phyloP scores from a whole-genome alignment of 202 grass and related monocot species.

The Miscanthus sacchariflorus region DNA sequence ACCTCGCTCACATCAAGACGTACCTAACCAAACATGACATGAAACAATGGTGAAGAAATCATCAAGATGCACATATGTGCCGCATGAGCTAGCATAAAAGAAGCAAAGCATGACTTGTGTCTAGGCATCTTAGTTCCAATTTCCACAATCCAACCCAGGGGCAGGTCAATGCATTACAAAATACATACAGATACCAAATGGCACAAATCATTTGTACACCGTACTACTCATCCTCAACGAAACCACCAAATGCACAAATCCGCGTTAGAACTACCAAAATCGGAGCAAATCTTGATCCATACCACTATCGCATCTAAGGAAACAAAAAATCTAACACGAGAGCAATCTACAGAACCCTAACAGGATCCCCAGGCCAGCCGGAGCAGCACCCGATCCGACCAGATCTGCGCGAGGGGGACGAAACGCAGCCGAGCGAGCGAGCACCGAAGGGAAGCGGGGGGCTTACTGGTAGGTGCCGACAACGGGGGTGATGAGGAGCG shows the following conservation, averaged over 20 bases:
- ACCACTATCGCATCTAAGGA: neutral
- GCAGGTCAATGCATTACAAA: neutral
- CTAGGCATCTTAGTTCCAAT: neutral
- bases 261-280: too few relatives aligned
- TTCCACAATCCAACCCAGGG: neutral
- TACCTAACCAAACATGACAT: neutral
- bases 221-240: too few relatives aligned
- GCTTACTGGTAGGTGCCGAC: conserved; percentile 90
- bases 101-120: neutral
- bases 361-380: neutral
- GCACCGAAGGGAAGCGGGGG: neutral
- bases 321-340: neutral
- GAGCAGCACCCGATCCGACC: neutral
- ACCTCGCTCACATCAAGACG: neutral
- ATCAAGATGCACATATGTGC: neutral
- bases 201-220: neutral
- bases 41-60: neutral
- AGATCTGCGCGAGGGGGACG: neutral
- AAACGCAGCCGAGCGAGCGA: neutral
- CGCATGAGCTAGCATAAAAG: neutral
- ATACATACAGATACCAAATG: neutral
- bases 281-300: neutral
- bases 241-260: neutral
- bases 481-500: conserved; percentile 75
- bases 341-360: neutral